A percentile compares a stretch with the other conserved stretches of the same genome.
Evolutionary conservation across 495 filamentous ascomycete species (phyloP).

Genomic region (Hypoxylon subgilvum): DNA sequence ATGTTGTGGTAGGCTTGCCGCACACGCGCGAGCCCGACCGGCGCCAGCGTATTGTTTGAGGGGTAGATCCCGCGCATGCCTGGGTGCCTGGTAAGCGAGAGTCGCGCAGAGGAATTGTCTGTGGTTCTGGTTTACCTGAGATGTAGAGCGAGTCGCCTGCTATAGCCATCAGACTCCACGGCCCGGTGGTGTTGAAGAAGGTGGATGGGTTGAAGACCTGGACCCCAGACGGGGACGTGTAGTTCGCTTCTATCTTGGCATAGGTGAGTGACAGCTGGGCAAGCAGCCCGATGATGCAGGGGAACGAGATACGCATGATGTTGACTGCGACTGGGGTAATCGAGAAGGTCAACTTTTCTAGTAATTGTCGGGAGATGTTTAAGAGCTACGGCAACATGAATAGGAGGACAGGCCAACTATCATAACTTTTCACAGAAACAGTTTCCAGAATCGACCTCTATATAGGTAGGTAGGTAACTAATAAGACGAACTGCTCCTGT

Average conservation of each 20-base stretch:
- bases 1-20: slow-evolving; percentile 28
- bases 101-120: not conserved
- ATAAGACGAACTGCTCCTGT: too few species aligned
- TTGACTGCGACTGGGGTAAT: not conserved
- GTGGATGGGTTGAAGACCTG: slow-evolving; percentile 29
- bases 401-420: too few species aligned
- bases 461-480: too few species aligned
- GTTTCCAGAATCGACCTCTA: too few species aligned
- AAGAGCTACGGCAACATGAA: too few species aligned
- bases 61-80: slow-evolving; percentile 27
- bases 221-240: slow-evolving; percentile 28
- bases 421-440: too few species aligned
- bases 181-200: slow-evolving; percentile 29
- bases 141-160: slow-evolving; percentile 30
- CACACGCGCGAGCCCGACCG: slow-evolving; percentile 20
- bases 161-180: slow-evolving; percentile 32
- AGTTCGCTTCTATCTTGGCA: slow-evolving; percentile 26
- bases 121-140: slow-evolving; percentile 2
- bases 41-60: slow-evolving; percentile 22
- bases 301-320: slow-evolving; percentile 3
- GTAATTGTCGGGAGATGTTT: too few species aligned
- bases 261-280: not conserved
- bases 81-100: not conserved
- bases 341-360: too few species aligned
- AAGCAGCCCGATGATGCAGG: slow-evolving; percentile 4